These are phyloP conservation scores for Fusarium vanettenii DNA, from an alignment of 2,329 filamentous ascomycete species.

Conservation along the genomic window DNA sequence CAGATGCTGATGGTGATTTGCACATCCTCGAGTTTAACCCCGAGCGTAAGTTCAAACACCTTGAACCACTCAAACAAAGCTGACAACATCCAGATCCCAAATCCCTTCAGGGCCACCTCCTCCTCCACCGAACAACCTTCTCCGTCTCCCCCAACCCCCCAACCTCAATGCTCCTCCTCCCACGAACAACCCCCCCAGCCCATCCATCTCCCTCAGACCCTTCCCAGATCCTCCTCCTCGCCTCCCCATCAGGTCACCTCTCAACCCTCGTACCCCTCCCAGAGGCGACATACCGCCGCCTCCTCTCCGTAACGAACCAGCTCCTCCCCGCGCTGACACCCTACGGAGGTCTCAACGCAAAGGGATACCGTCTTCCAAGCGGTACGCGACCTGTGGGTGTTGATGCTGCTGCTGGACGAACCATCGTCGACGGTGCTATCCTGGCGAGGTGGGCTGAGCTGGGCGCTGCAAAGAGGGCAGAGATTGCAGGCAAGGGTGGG, in stretches of 20 bases:
- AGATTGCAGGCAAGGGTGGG: constrained; percentile 81
- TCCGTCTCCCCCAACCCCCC: constrained; percentile 83
- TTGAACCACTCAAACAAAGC: neutral
- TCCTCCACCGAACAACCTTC: constrained; percentile 90
- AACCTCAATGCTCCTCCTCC: constrained; percentile 80
- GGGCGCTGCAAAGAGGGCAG: constrained; percentile 74
- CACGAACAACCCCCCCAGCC: constrained; percentile 66
- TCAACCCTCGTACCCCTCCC: constrained; percentile 81
- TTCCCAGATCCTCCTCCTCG: constrained; percentile 70
- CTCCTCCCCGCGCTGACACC: constrained; percentile 81
- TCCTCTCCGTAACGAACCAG: constrained; percentile 84
- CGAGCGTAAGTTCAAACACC: constrained; percentile 74
- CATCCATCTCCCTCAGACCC: constrained; percentile 45
- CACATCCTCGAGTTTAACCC: constrained; percentile 95
- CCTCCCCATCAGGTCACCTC: constrained; percentile 81
- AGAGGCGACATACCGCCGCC: constrained; percentile 84
- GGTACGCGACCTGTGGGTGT: constrained; percentile 60
- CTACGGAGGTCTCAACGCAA: constrained; percentile 83
- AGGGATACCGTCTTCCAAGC: constrained; percentile 74
- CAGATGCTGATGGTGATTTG: constrained; percentile 86
- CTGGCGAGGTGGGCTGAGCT: constrained; percentile 81
- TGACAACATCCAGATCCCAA: constrained; percentile 77
- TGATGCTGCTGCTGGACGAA: constrained; percentile 69
- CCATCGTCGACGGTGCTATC: constrained; percentile 82
- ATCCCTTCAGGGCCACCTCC: constrained; percentile 86